Conservation (phyloP, 2,329 filamentous ascomycete species). For the Mollisiaceae sp. region DNA sequence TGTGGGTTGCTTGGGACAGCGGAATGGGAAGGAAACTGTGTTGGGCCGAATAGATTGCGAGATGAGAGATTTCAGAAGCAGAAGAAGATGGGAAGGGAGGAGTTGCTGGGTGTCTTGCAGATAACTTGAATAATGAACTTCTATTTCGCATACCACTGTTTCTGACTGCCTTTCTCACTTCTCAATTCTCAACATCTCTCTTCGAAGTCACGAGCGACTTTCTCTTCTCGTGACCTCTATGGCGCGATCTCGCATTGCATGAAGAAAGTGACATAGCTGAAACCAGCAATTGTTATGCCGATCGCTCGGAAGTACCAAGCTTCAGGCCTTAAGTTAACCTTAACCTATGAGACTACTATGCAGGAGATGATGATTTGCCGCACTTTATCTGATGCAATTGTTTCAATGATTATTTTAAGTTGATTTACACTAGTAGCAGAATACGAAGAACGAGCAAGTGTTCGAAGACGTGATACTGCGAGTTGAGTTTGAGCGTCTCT, state of each 20-base stretch:
- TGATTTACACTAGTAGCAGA: too few species aligned
- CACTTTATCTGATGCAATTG: too few species aligned
- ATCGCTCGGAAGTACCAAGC: not conserved
- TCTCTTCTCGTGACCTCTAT: not conserved
- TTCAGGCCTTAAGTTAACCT: not conserved
- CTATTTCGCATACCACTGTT: not conserved
- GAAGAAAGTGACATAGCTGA: not conserved
- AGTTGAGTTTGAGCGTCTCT: too few species aligned
- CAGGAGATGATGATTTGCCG: too few species aligned
- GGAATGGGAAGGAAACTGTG: not conserved
- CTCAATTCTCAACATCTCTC: too few species aligned
- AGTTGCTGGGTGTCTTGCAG: constrained; percentile 7
- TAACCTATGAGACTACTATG: too few species aligned
- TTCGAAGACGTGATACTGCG: too few species aligned
- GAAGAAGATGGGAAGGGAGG: not conserved
- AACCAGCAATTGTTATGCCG: not conserved
- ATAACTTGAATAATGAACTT: constrained; percentile 5
- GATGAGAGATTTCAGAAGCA: not conserved
- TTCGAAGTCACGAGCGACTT: not conserved
- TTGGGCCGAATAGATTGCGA: not conserved
- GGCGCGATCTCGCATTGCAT: not conserved
- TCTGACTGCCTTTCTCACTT: not conserved
- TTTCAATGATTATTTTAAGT: too few species aligned
- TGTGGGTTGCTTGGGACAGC: not conserved
- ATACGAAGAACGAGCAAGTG: too few species aligned